Percentiles rank a stretch among this genome's conserved stretches.
Evolutionary conservation across 2,329 filamentous ascomycete genomes (phyloP).

Genomic region (Metarhizium brunneum): DNA sequence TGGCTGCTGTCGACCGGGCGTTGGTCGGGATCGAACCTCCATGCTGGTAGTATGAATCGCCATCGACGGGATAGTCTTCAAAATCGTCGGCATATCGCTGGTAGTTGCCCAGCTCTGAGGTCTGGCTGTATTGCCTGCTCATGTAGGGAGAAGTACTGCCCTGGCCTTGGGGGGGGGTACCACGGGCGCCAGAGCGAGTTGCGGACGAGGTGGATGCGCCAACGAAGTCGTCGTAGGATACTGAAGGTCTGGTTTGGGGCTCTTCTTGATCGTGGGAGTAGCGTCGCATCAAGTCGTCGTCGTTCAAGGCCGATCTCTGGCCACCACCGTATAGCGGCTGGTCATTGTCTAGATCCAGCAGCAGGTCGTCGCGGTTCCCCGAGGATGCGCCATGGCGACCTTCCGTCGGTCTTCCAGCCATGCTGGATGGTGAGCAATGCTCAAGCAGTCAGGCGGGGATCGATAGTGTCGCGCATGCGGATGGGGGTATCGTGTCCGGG

Average conservation of each 20-base stretch:
- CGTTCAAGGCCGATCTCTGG: slow-evolving; percentile 67
- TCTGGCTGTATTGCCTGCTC: slow-evolving; percentile 56
- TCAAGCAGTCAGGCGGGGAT: slow-evolving; percentile 19
- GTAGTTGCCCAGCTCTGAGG: slow-evolving; percentile 78
- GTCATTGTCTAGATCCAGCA: slow-evolving; percentile 66
- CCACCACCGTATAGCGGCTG: slow-evolving; percentile 66
- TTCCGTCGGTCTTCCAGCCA: slow-evolving; percentile 48
- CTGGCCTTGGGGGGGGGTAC: slow-evolving; percentile 10
- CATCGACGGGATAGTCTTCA: slow-evolving; percentile 73
- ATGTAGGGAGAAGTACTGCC: slow-evolving; percentile 32
- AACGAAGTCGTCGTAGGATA: slow-evolving; percentile 93
- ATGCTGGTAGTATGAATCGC: slow-evolving; percentile 75
- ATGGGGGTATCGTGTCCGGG: slow-evolving; percentile 9
- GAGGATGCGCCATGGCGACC: slow-evolving; percentile 40
- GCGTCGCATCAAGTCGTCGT: slow-evolving; percentile 68
- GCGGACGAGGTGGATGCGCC: slow-evolving; percentile 46
- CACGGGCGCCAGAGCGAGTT: slow-evolving; percentile 27
- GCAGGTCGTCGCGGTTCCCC: slow-evolving; percentile 46
- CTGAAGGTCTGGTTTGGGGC: slow-evolving; percentile 63
- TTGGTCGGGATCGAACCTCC: slow-evolving; percentile 50
- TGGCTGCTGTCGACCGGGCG: slow-evolving; percentile 36
- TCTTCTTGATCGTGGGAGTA: slow-evolving; percentile 60
- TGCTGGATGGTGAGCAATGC: slow-evolving; percentile 36
- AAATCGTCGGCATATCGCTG: slow-evolving; percentile 82
- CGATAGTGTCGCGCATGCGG: slow-evolving; percentile 23